Evolutionary conservation across 345 rosid species (phyloP).

Genomic region (Populus tremula): DNA sequence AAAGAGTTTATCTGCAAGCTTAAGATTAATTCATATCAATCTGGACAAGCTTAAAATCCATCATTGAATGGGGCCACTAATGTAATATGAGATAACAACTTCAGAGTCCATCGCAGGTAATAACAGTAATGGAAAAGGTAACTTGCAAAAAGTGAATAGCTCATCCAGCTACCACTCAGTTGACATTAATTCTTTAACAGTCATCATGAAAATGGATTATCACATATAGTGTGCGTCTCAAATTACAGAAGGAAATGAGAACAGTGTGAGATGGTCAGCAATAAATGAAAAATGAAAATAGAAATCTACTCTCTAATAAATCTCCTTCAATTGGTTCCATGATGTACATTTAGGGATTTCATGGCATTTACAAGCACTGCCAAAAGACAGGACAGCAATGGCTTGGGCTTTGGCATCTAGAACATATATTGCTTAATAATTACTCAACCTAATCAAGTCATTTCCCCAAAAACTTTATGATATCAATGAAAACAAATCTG

Average conservation of each 20-base stretch:
- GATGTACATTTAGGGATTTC: not conserved
- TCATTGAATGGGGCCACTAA: not conserved
- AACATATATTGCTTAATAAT: not conserved
- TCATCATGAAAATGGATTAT: too few species aligned
- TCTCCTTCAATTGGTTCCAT: not conserved
- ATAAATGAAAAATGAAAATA: not conserved
- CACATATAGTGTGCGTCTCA: too few species aligned
- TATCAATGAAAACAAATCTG: too few species aligned
- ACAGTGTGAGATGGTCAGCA: not conserved
- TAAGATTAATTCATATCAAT: not conserved
- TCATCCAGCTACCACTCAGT: not conserved
- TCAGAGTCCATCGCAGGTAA: not conserved
- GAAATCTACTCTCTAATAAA: not conserved
- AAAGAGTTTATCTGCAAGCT: not conserved
- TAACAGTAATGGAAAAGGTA: not conserved
- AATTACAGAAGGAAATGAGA: not conserved
- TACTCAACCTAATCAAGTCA: too few species aligned
- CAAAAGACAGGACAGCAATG: not conserved
- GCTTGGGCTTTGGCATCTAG: not conserved
- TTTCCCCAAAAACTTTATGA: too few species aligned
- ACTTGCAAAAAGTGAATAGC: not conserved
- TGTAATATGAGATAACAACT: not conserved
- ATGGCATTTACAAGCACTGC: not conserved
- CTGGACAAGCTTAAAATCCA: not conserved
- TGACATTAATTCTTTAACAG: not conserved